These are phyloP conservation scores for Diaporthe vexans DNA, from an alignment of 2,329 filamentous ascomycete genomes.

Conservation along the genomic window DNA sequence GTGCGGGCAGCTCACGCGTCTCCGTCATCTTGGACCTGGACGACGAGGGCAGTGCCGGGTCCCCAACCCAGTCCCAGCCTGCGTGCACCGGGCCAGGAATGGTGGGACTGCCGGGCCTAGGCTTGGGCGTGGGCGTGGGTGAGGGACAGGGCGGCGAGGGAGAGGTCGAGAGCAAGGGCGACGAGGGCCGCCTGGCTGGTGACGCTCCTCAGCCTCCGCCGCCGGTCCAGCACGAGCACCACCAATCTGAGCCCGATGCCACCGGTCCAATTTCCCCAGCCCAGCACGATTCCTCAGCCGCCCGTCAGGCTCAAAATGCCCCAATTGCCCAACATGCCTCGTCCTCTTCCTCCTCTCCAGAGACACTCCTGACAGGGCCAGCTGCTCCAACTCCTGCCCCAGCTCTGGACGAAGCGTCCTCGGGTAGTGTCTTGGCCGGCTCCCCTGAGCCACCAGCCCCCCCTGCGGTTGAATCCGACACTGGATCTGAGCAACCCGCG, in stretches of 20 bases:
- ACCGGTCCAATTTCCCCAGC: constrained; percentile 25
- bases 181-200: constrained; percentile 25
- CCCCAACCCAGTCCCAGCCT: background rate
- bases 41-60: background rate
- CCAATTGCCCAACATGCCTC: background rate
- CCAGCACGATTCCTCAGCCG: constrained; percentile 12
- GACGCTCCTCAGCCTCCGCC: constrained; percentile 16
- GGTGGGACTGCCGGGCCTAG: background rate
- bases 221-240: constrained; percentile 6
- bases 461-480: constrained; percentile 28
- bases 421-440: constrained; percentile 17
- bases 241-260: constrained; percentile 22
- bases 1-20: constrained; percentile 31
- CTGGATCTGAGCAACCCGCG: constrained; percentile 7
- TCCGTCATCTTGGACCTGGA: constrained; percentile 33
- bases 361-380: background rate
- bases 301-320: constrained; percentile 8
- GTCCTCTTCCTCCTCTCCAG: constrained; percentile 3
- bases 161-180: constrained; percentile 18
- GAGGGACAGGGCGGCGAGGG: background rate
- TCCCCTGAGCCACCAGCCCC: constrained; percentile 33
- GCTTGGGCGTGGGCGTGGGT: background rate
- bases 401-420: background rate
- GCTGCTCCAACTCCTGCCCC: background rate
- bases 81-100: background rate